Evolutionary conservation across 148 eudicot species (phyloP), one percentile per base, ranked within the genome.

Genomic region (Chenopodium album): DNA sequence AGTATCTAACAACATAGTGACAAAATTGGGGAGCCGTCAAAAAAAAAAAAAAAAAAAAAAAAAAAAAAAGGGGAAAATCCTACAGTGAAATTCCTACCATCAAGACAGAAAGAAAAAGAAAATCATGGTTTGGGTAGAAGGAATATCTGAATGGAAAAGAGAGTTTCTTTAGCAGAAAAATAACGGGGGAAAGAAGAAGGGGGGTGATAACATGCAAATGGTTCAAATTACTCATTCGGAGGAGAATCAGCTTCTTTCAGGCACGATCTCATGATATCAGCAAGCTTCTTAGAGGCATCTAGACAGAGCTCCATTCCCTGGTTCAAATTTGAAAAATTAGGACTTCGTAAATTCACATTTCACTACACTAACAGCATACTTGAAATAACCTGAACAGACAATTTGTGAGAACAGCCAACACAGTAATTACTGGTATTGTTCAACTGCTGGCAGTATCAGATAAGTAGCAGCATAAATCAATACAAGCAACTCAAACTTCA

Each of bases 301-400:
- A 91, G 89, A 82, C 98, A 92, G 23, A 96, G 87, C 85, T 89
- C 89, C 95, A 91, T 90, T 80, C 93, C 99, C 99, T 95, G 90
- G 76, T 83, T 80, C 32, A 76, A 4, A 74, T 68, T 32, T 75
- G 5, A 75, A 14, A 44, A 28, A 70, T 79, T 75, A 73, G 68
- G 12, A 28, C 72, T 12, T 9, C n/a, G 52, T 12, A 60, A 11
- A 4, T 28, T 20, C 28, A 20, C 59, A 32, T 22, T 32, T 32
- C 13, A 48, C 46, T 29, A 6, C 41, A 29, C 1, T 17, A 13
- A 16, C 22, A 13, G 62, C 62, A 54, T 34, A 8, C 23, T 37
- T 50, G 54, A 50, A 12, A 50, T 11, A 50, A 13, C 16, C 14
- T 2, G 12, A 50, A 50, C 54, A 50, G 71, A 16, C 7, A 67